Percentiles rank a stretch among this genome's conserved stretches.
These are phyloP conservation scores for Hanseniaspora vineae DNA, from an alignment of 805 yeast species.

Conservation along the genomic window DNA sequence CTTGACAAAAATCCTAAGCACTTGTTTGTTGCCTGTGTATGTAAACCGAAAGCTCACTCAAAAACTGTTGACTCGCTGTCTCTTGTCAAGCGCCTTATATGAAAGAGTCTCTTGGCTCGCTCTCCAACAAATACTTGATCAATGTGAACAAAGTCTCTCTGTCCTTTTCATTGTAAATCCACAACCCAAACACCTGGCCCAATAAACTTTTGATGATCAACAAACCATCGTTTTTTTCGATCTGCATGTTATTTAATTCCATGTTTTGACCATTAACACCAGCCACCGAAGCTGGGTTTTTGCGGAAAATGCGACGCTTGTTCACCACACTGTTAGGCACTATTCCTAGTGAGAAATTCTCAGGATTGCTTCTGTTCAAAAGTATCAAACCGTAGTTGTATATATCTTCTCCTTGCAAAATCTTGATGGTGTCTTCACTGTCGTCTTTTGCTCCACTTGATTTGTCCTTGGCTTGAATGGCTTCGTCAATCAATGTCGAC, in stretches of 20 bases:
- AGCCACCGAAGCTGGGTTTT: conserved; percentile 1
- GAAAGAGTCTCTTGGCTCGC: conserved; percentile 22
- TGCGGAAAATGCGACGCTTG: conserved; percentile 26
- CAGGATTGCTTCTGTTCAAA: conserved; percentile 54
- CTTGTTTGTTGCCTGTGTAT: background rate
- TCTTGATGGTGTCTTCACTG: conserved; percentile 5
- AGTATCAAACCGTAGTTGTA: conserved; percentile 60
- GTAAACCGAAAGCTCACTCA: background rate
- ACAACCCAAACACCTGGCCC: conserved; percentile 64
- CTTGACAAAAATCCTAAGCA: too few relatives aligned
- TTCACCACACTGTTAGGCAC: conserved; percentile 38
- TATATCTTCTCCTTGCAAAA: conserved; percentile 22
- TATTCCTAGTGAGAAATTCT: conserved; percentile 60
- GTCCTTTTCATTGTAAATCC: conserved; percentile 63
- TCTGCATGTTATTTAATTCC: conserved; percentile 36
- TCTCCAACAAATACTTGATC: conserved; percentile 22
- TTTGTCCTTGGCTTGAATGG: too few relatives aligned
- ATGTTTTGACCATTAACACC: too few relatives aligned
- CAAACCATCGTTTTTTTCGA: conserved; percentile 56
- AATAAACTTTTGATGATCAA: conserved; percentile 54
- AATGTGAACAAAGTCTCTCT: conserved; percentile 44
- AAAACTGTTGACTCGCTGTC: too few relatives aligned
- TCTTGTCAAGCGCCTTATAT: conserved; percentile 10
- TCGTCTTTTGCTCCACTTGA: conserved; percentile 2
- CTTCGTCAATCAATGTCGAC: too few relatives aligned